Conservation (phyloP, 306 rosid genomes). For the Potentilla sterilis region DNA sequence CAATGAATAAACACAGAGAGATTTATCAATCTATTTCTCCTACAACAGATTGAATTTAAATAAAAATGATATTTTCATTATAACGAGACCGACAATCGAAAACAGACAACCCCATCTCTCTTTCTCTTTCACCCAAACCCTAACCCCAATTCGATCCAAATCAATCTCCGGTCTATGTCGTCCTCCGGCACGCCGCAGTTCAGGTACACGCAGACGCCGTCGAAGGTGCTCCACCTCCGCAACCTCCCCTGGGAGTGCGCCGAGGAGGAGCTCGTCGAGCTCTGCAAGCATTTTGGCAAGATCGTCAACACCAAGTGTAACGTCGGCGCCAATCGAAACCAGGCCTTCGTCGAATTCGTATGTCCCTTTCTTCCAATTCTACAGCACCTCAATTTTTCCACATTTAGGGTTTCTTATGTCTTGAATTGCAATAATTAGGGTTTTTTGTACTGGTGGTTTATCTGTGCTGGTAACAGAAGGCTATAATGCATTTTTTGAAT, state of each 20-base stretch:
- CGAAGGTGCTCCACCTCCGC: slow-evolving; percentile 89
- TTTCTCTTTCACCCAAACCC: slow-evolving; percentile 20
- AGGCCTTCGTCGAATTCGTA: slow-evolving; percentile 91
- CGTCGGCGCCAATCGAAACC: slow-evolving; percentile 95
- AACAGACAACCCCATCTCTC: slow-evolving; percentile 18
- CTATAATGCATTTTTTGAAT: neutral
- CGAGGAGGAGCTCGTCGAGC: slow-evolving; percentile 80
- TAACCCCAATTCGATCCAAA: slow-evolving; percentile 4
- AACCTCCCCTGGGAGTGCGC: slow-evolving; percentile 92
- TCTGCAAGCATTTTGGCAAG: slow-evolving; percentile 85
- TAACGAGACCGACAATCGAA: slow-evolving; percentile 3
- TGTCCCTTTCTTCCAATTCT: slow-evolving; percentile 5
- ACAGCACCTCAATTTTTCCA: neutral
- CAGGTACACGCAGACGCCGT: slow-evolving; percentile 92
- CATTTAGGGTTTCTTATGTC: neutral
- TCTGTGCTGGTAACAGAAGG: neutral
- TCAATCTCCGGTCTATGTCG: slow-evolving; percentile 46
- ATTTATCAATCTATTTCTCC: too few species aligned
- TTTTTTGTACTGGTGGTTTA: neutral
- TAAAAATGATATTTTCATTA: too few species aligned
- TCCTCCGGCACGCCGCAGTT: slow-evolving; percentile 71
- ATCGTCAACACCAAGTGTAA: slow-evolving; percentile 94
- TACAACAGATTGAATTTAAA: too few species aligned
- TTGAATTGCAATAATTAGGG: neutral
- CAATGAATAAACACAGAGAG: too few species aligned